Evolutionary conservation across 139 green algal genomes (phyloP).

Genomic region (Micractinium sp.): DNA sequence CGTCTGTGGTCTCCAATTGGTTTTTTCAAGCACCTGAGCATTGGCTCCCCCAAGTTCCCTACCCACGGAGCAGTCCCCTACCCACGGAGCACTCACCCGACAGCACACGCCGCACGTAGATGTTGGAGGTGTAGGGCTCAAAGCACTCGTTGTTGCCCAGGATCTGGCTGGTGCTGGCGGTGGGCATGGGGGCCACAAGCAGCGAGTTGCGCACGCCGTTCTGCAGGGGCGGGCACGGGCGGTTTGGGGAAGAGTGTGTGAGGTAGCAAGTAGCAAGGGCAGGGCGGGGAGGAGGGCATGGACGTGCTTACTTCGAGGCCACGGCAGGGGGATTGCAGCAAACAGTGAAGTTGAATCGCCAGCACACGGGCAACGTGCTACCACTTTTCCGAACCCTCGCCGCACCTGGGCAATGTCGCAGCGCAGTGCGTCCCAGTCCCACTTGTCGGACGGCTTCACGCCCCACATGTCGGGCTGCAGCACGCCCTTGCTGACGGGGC

Average conservation of each 20-base stretch:
- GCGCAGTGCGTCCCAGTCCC: conserved; percentile 88
- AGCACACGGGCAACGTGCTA: too few relatives aligned
- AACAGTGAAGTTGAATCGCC: not conserved
- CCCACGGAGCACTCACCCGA: conserved; percentile 83
- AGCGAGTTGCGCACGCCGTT: conserved; percentile 97
- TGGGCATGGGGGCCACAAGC: conserved; percentile 98
- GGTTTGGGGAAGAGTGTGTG: not conserved
- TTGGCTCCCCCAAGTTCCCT: not conserved
- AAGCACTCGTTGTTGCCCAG: conserved; percentile 99
- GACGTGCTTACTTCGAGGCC: too few relatives aligned
- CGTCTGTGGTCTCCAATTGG: not conserved
- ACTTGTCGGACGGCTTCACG: conserved; percentile 76
- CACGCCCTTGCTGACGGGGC: conserved; percentile 81
- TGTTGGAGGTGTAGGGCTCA: conserved; percentile 99
- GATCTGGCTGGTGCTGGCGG: conserved; percentile 89
- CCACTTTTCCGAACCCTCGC: not conserved
- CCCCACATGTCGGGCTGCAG: conserved; percentile 98
- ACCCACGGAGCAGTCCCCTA: not conserved
- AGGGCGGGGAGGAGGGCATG: not conserved
- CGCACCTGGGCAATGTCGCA: conserved; percentile 64
- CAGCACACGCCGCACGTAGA: conserved; percentile 97
- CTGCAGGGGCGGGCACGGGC: not conserved
- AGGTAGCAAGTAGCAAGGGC: not conserved
- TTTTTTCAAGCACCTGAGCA: not conserved
- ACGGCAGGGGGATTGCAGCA: not conserved